A percentile compares a stretch with the other conserved stretches of the same genome.
Evolutionary conservation across 164 flowering plant genomes (phyloP).

Genomic region (Umbilicus rupestris): DNA sequence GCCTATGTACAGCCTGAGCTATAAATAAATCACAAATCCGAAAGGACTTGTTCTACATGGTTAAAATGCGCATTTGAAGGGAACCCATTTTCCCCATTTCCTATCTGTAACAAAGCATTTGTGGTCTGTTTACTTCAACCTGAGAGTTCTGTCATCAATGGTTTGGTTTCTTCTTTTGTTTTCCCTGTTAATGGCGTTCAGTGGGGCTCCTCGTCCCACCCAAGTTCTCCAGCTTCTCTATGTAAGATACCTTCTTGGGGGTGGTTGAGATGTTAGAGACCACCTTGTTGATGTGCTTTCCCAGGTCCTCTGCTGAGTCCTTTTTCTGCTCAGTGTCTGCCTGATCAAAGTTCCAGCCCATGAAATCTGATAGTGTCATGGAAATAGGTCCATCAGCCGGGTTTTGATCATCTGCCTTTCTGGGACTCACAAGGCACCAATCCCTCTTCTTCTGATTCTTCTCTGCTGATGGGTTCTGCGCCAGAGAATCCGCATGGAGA

Average conservation of each 20-base stretch:
- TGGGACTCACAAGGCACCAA: conserved; percentile 4
- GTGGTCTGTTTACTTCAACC: neutral
- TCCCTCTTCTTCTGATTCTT: neutral
- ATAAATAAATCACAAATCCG: neutral
- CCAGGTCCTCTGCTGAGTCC: conserved; percentile 2
- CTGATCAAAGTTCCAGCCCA: conserved; percentile 5
- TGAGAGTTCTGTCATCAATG: neutral
- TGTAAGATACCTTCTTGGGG: neutral
- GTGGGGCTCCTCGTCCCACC: conserved; percentile 9
- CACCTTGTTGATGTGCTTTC: neutral
- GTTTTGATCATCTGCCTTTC: neutral
- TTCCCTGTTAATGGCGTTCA: neutral
- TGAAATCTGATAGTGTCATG: conserved; percentile 8
- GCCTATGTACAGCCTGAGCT: neutral
- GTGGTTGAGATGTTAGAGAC: conserved; percentile 1
- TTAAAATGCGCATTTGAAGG: neutral
- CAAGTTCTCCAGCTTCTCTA: conserved; percentile 7
- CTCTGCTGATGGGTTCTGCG: conserved; percentile 27
- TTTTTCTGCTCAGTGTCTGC: conserved; percentile 1
- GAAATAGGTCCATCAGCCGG: neutral
- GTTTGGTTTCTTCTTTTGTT: neutral
- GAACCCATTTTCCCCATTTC: neutral
- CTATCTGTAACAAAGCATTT: neutral
- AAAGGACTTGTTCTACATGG: neutral
- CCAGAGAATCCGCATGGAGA: conserved; percentile 40